phyloP scores from a whole-genome alignment of 768 basidiomycete species.

The Pisolithus sp. region DNA sequence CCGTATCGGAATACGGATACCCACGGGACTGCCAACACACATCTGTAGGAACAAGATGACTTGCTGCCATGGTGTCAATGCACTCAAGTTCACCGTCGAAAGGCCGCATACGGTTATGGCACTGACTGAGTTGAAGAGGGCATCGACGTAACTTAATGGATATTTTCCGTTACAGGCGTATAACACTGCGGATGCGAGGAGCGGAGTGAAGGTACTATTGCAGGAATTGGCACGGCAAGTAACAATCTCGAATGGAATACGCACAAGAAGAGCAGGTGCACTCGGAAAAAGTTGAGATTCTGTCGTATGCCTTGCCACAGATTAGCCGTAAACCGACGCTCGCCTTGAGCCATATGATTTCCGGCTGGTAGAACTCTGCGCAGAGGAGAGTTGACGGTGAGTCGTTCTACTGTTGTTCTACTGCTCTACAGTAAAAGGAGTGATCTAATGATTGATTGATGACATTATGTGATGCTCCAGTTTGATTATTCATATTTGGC shows the following conservation, averaged over 20 bases:
- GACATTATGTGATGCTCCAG: no score
- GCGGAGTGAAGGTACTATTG: conserved; percentile 64
- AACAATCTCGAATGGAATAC: conserved; percentile 16
- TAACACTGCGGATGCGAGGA: conserved; percentile 73
- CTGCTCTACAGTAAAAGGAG: no score
- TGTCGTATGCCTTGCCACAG: conserved; percentile 26
- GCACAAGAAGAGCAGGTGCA: conserved; percentile 58
- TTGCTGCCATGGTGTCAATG: conserved; percentile 66
- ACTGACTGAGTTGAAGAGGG: conserved; percentile 70
- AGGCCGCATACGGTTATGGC: conserved; percentile 78
- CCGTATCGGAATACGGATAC: conserved; percentile 21
- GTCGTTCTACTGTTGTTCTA: no score
- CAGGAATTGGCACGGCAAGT: background rate
- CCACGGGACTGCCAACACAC: conserved; percentile 68
- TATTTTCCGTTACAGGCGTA: conserved; percentile 76
- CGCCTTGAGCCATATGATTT: background rate
- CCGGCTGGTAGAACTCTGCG: no score
- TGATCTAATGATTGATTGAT: no score
- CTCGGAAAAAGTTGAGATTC: conserved; percentile 62
- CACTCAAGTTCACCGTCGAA: conserved; percentile 61
- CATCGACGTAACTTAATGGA: conserved; percentile 69
- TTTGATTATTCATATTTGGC: background rate
- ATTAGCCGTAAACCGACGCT: background rate
- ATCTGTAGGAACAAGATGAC: conserved; percentile 68
- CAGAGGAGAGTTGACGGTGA: no score